Percentiles rank a stretch among this genome's conserved stretches.
These are phyloP conservation scores for Capsicum rhomboideum DNA, from an alignment of 257 asterid genomes.

Conservation along the genomic window DNA sequence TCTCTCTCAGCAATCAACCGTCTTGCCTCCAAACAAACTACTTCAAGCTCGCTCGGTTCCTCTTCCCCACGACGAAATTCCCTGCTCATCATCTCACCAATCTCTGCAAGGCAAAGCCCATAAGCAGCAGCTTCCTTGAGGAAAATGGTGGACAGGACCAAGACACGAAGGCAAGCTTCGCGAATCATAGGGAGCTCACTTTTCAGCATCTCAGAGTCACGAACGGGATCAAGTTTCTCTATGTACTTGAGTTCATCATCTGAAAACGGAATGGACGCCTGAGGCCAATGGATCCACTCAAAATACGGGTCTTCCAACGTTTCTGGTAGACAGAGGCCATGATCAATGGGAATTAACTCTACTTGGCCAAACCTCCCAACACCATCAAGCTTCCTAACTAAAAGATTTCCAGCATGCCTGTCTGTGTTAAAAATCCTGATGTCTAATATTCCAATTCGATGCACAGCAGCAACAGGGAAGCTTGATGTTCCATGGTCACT, in stretches of 20 bases:
- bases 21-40: slow-evolving; percentile 79
- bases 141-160: slow-evolving; percentile 68
- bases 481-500: slow-evolving; percentile 94
- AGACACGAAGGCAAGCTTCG: slow-evolving; percentile 82
- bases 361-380: slow-evolving; percentile 81
- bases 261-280: slow-evolving; percentile 93
- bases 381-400: slow-evolving; percentile 84
- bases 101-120: slow-evolving; percentile 93
- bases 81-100: slow-evolving; percentile 97
- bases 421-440: slow-evolving; percentile 93
- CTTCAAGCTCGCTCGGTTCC: slow-evolving; percentile 95
- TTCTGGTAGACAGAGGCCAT: slow-evolving; percentile 96
- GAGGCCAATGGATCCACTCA: slow-evolving; percentile 99
- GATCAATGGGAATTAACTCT: slow-evolving; percentile 86
- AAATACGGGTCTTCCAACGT: slow-evolving; percentile 91
- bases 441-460: slow-evolving; percentile 90
- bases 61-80: slow-evolving; percentile 83
- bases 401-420: slow-evolving; percentile 91
- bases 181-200: slow-evolving; percentile 90
- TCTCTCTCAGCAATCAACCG: slow-evolving; percentile 51
- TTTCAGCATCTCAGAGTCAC: slow-evolving; percentile 68
- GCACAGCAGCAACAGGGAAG: slow-evolving; percentile 85
- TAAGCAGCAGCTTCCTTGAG: slow-evolving; percentile 74
- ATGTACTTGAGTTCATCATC: slow-evolving; percentile 90
- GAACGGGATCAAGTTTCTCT: slow-evolving; percentile 54